These are phyloP conservation scores for Penicillium sp. DNA, from an alignment of 2,329 filamentous ascomycete species.

Conservation along the genomic window DNA sequence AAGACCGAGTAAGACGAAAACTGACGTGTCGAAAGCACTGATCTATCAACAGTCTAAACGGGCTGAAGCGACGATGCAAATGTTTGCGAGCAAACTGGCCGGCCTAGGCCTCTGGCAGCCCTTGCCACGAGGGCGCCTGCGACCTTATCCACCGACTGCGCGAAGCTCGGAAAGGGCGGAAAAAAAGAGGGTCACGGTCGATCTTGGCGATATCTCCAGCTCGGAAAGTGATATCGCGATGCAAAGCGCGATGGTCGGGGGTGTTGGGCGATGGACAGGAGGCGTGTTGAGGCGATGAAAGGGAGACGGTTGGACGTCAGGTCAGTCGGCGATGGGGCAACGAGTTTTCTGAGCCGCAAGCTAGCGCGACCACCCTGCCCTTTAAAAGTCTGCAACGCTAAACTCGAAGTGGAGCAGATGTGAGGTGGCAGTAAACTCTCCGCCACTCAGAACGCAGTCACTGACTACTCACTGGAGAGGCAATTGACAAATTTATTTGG, in stretches of 20 bases:
- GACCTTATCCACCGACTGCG: constrained; percentile 32
- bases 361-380: no score
- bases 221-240: constrained; percentile 37
- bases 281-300: constrained; percentile 34
- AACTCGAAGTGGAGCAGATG: no score
- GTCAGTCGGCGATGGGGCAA: constrained; percentile 34
- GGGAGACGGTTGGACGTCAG: constrained; percentile 35
- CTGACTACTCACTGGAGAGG: no score
- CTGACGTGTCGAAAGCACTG: no score
- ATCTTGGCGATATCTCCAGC: constrained; percentile 19
- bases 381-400: no score
- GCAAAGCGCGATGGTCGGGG: constrained; percentile 35
- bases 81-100: constrained; percentile 32
- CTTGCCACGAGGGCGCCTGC: constrained; percentile 43
- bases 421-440: no score
- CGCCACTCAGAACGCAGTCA: no score
- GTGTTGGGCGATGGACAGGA: constrained; percentile 25
- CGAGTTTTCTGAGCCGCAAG: no score
- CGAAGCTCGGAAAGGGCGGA: constrained; percentile 26
- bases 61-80: constrained; percentile 27
- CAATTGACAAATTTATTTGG: no score
- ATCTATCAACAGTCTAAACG: no score
- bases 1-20: no score
- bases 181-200: constrained; percentile 23
- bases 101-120: constrained; percentile 40